Evolutionary conservation across 352 stramenopile genomes (phyloP), one percentile per base, ranked within the genome.

Genomic region (Phytopythium oedochilum): DNA sequence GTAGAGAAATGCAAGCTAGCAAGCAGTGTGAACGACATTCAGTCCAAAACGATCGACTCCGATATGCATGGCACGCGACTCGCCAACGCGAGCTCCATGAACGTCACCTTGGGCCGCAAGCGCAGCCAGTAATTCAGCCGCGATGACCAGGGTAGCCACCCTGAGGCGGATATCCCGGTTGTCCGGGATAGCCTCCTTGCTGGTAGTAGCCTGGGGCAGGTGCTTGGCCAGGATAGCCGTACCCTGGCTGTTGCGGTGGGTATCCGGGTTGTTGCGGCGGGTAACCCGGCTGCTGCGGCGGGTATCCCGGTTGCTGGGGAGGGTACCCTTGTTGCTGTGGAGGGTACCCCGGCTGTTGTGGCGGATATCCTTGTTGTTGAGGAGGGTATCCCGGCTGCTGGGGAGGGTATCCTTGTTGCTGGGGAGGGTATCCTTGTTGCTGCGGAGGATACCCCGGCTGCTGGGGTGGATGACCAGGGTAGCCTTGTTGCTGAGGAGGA

Each of bases 91-190:
- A 45, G 7, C 9, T 26, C 22, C 40, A 29, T n/a, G 8, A n/a
- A 29, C 40, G 6, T 15, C 40, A 46, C 40, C 40, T 46, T 46
- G 9, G 25, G 15, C 28, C 17, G 44, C n/a, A 22, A 7, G 5
- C 3, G 31, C 42, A 31, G 3, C 28, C 38, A 14, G 11, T n/a
- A 2, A 3, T 15, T 72, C 56, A 82, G 18, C 71, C 66, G 54
- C 67, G 66, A 40, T 82, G 76, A 31, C 73, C 70, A 23, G 66
- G 66, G 42, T 73, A 70, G 34, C 59, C 46, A 34, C 48, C 49
- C 25, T 63, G 43, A 25, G 52, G 45, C 25, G 63, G 40, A 28
- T 66, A 61, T 29, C 54, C 55, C 35, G 68, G 57, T 17, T 60
- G 63, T 10, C 53, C 54, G 12, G 35, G 60, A 26, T 48, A 61